phyloP scores from a whole-genome alignment of 1,139 yeast species.

The Geotrichum reessii region DNA sequence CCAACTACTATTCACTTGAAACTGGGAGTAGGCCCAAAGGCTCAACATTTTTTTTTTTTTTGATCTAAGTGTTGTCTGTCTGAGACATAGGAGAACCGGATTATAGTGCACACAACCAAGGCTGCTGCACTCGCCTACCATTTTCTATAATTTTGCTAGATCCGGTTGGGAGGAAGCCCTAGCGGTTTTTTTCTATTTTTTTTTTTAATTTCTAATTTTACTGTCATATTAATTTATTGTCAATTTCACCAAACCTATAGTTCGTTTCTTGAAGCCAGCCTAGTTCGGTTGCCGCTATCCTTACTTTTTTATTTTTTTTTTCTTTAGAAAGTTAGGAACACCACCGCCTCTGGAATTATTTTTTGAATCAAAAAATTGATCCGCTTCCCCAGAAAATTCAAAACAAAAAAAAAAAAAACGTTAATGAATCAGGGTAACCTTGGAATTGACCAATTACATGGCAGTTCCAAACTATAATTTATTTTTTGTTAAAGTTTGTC shows the following conservation, averaged over 20 bases:
- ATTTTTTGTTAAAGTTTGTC: not conserved
- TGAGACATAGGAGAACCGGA: too few species aligned
- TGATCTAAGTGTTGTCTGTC: too few species aligned
- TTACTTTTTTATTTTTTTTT: too few species aligned
- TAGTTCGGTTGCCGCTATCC: not conserved
- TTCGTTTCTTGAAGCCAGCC: too few species aligned
- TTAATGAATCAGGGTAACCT: not conserved
- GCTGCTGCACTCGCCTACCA: not conserved
- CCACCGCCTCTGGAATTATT: not conserved
- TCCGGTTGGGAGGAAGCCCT: not conserved
- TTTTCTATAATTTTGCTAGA: not conserved
- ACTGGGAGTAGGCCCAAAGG: too few species aligned
- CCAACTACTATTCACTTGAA: not conserved
- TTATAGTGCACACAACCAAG: not conserved
- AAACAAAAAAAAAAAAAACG: not conserved
- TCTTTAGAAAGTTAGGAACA: too few species aligned
- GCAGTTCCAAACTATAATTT: not conserved
- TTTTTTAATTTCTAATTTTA: too few species aligned
- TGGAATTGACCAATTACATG: not conserved
- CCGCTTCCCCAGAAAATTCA: conserved; percentile 5
- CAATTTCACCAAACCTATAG: too few species aligned
- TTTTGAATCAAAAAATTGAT: not conserved
- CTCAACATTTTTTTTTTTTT: too few species aligned
- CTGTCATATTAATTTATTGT: too few species aligned
- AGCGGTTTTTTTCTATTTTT: too few species aligned